Percentiles rank a stretch among this genome's conserved stretches.
These are phyloP conservation scores for Aquilaria sinensis DNA, from an alignment of 345 rosid species.

Conservation along the genomic window DNA sequence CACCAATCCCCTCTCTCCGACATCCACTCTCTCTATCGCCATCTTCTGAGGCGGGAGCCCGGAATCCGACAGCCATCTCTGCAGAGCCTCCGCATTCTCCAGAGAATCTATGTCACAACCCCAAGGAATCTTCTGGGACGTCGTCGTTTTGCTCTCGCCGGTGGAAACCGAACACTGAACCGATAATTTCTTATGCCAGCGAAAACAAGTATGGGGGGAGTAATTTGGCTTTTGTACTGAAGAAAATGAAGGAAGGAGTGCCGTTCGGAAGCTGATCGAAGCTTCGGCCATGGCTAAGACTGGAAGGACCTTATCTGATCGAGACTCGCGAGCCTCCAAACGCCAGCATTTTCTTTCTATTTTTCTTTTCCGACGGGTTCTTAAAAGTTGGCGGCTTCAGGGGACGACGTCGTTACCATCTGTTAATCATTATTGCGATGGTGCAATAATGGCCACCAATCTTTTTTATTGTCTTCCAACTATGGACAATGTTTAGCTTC, in stretches of 20 bases:
- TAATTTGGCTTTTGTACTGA: conserved; percentile 24
- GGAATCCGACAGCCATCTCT: conserved; percentile 70
- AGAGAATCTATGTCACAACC: conserved; percentile 60
- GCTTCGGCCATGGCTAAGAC: conserved; percentile 54
- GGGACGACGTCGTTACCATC: neutral
- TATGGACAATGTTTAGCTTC: no score
- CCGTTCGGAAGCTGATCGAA: conserved; percentile 42
- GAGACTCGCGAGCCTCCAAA: no score
- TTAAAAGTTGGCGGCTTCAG: no score
- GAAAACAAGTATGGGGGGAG: conserved; percentile 14
- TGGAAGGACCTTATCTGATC: conserved; percentile 20
- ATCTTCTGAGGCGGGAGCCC: conserved; percentile 90
- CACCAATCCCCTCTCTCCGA: conserved; percentile 90
- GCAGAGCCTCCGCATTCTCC: conserved; percentile 67
- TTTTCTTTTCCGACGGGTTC: no score
- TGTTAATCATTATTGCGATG: no score
- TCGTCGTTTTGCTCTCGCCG: conserved; percentile 28
- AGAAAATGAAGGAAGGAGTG: conserved; percentile 39
- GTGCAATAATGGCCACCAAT: neutral
- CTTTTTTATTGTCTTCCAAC: neutral
- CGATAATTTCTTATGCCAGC: conserved; percentile 15
- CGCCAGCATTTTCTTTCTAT: no score
- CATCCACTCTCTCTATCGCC: conserved; percentile 68
- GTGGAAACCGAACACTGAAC: conserved; percentile 51
- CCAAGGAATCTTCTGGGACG: conserved; percentile 42